Percentiles rank a stretch among this genome's conserved stretches.
Evolutionary conservation across 1,284 basidiomycete genomes (phyloP).

Genomic region (Afroboletus lepidellus): DNA sequence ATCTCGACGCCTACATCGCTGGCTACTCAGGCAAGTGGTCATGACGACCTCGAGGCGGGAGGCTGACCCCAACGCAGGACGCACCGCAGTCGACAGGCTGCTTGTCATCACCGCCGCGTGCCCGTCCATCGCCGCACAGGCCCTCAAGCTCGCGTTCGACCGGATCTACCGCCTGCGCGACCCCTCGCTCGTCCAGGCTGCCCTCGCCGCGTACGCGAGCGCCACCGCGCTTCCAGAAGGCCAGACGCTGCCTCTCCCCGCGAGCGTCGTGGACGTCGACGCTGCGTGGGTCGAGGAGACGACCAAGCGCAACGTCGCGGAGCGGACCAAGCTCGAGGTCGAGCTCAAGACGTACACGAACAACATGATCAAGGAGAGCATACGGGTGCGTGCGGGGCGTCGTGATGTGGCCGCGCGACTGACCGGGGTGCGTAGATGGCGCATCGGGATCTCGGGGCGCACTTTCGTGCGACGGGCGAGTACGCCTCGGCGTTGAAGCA

Average conservation of each 20-base stretch:
- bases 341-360: conserved; percentile 88
- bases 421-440: conserved; percentile 50
- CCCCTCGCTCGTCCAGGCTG: conserved; percentile 53
- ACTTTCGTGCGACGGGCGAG: conserved; percentile 71
- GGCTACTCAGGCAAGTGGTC: conserved; percentile 30
- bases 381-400: conserved; percentile 51
- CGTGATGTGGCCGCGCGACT: background rate
- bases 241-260: conserved; percentile 43
- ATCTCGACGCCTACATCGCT: conserved; percentile 57
- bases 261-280: conserved; percentile 49
- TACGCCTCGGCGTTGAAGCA: conserved; percentile 68
- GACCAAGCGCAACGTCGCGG: conserved; percentile 57
- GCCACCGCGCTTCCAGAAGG: conserved; percentile 40
- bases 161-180: conserved; percentile 64
- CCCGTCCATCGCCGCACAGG: conserved; percentile 66
- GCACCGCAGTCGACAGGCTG: conserved; percentile 67
- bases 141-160: conserved; percentile 61
- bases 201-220: conserved; percentile 59
- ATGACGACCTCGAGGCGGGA: background rate
- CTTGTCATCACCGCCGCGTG: conserved; percentile 61
- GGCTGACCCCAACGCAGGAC: conserved; percentile 42
- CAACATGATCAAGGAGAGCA: conserved; percentile 94
- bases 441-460: conserved; percentile 79
- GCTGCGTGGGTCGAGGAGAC: conserved; percentile 67
- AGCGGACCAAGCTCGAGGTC: conserved; percentile 75